A percentile compares a stretch with the other conserved stretches of the same genome.
phyloP scores from a whole-genome alignment of 1,284 basidiomycete species.

The Apiotrichum gamsii region DNA sequence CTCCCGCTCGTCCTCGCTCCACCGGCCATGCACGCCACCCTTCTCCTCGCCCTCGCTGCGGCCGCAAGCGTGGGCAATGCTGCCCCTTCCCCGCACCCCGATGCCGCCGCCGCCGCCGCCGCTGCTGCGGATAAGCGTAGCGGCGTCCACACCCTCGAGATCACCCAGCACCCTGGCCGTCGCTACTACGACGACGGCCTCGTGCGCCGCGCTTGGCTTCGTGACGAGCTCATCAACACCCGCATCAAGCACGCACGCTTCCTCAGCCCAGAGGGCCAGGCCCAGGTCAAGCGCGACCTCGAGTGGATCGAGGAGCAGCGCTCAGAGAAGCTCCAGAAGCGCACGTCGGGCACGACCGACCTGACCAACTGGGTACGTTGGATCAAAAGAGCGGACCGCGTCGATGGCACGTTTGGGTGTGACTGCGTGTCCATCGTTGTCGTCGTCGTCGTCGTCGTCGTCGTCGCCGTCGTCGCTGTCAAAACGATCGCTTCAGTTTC shows the following conservation, averaged over 20 bases:
- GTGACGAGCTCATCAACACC: conserved; percentile 21
- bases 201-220: conserved; percentile 29
- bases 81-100: no score
- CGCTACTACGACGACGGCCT: conserved; percentile 26
- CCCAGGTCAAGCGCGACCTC: conserved; percentile 17
- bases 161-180: conserved; percentile 8
- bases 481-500: no score
- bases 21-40: background rate
- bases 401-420: no score
- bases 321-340: conserved; percentile 5
- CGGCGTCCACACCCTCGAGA: no score
- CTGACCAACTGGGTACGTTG: conserved; percentile 29
- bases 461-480: no score
- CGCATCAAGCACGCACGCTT: conserved; percentile 25
- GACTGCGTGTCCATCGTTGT: no score
- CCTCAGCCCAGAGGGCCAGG: conserved; percentile 19
- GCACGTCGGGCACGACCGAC: conserved; percentile 31
- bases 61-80: background rate
- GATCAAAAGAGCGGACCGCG: no score
- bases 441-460: no score
- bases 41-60: background rate
- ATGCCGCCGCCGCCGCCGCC: no score
- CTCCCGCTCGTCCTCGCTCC: no score
- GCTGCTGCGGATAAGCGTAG: no score
- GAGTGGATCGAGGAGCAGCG: background rate